Conservation (phyloP, 768 basidiomycete species). For the Boletus pseudo-olivaceus region DNA sequence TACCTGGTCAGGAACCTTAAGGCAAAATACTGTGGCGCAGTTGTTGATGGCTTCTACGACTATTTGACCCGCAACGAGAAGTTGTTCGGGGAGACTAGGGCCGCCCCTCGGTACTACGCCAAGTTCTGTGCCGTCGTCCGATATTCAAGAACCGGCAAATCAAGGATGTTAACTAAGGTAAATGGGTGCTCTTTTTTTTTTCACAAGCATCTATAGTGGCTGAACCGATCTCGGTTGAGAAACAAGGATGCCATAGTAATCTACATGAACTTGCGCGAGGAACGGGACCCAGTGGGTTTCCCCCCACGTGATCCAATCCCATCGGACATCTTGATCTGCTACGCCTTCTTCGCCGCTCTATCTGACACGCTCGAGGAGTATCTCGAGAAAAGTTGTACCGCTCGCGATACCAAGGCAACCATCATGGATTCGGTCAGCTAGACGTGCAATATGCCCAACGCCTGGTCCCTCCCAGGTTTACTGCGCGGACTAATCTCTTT, state of each 20-base stretch:
- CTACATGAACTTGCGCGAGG: background rate
- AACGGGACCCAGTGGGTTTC: background rate
- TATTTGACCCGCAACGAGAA: constrained; percentile 4
- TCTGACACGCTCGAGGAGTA: background rate
- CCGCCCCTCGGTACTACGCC: background rate
- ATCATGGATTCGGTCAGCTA: background rate
- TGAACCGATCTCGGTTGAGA: background rate
- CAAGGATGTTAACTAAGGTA: constrained; percentile 5
- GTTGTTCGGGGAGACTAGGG: background rate
- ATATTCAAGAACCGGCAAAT: constrained; percentile 1
- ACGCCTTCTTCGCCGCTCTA: constrained; percentile 6
- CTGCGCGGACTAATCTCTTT: background rate
- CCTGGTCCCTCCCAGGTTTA: background rate
- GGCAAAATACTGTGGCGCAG: background rate
- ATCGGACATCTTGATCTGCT: background rate
- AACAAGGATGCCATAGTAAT: background rate
- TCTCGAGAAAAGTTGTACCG: background rate
- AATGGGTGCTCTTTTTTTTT: background rate
- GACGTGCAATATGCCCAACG: background rate
- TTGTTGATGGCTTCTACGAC: background rate
- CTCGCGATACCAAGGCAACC: background rate
- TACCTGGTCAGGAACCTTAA: background rate
- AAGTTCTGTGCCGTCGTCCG: constrained; percentile 3
- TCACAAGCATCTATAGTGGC: background rate
- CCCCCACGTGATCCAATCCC: background rate